Conservation (phyloP, 2,329 filamentous ascomycete species). For the Torrubiella hemipterigena region DNA sequence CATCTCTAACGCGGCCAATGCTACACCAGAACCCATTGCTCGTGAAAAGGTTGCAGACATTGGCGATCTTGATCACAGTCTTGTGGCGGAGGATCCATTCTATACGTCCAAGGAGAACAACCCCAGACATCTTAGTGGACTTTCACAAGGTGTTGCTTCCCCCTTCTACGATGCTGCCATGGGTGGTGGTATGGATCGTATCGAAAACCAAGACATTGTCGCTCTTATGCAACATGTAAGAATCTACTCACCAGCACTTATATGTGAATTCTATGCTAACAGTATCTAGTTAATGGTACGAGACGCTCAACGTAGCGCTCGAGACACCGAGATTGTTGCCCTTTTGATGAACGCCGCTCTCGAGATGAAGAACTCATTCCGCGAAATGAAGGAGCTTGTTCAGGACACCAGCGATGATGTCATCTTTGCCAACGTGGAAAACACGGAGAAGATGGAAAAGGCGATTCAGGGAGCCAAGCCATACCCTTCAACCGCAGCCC, state of each 20-base stretch:
- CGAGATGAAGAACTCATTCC: conserved; percentile 94
- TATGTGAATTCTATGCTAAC: conserved; percentile 12
- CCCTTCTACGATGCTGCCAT: conserved; percentile 85
- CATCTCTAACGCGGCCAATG: conserved; percentile 59
- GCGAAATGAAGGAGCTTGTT: conserved; percentile 88
- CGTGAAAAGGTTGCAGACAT: conserved; percentile 46
- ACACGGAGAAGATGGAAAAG: conserved; percentile 76
- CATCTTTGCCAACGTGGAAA: conserved; percentile 77
- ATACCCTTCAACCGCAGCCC: conserved; percentile 54
- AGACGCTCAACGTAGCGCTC: conserved; percentile 88
- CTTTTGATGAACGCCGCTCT: conserved; percentile 87
- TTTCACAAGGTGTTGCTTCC: conserved; percentile 84
- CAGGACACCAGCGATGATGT: conserved; percentile 73
- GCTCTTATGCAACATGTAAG: conserved; percentile 88
- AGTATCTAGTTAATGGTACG: conserved; percentile 72
- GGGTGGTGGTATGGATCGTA: conserved; percentile 76
- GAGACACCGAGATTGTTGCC: conserved; percentile 92
- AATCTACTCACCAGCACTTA: conserved; percentile 1
- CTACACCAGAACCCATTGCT: conserved; percentile 37
- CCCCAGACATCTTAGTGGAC: conserved; percentile 64
- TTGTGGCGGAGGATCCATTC: conserved; percentile 55
- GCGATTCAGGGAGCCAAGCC: conserved; percentile 79
- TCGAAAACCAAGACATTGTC: conserved; percentile 93
- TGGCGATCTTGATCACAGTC: conserved; percentile 31
- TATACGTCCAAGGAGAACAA: conserved; percentile 42